phyloP scores from a whole-genome alignment of 371 early-diverging fungal genomes.

The Lichtheimia ramosa region DNA sequence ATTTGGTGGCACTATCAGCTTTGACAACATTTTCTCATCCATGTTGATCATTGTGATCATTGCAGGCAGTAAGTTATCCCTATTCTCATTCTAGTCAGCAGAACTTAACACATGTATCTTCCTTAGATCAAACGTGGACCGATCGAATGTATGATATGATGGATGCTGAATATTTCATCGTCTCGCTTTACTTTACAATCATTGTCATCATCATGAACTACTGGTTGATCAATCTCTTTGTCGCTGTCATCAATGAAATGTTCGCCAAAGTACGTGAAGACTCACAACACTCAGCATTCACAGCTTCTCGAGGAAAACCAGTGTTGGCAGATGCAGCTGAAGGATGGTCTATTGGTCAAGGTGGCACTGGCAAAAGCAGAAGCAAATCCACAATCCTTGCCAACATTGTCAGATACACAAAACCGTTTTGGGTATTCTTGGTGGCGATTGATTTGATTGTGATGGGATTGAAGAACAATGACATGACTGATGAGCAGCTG shows the following conservation, averaged over 20 bases:
- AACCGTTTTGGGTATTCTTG: constrained; percentile 51
- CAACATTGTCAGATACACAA: constrained; percentile 27
- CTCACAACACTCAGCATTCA: constrained; percentile 65
- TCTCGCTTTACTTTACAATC: constrained; percentile 61
- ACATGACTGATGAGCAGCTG: constrained; percentile 30
- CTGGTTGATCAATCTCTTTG: constrained; percentile 71
- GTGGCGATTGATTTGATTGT: constrained; percentile 54
- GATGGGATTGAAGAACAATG: constrained; percentile 52
- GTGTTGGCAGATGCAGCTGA: constrained; percentile 43
- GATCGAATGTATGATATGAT: constrained; percentile 71
- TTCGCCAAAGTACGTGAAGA: constrained; percentile 74
- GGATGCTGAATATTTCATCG: constrained; percentile 62
- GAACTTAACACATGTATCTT: too few species aligned
- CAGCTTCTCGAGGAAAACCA: constrained; percentile 42
- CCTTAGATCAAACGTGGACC: constrained; percentile 67
- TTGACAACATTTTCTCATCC: constrained; percentile 61
- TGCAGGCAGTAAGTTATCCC: constrained; percentile 36
- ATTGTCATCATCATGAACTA: constrained; percentile 69
- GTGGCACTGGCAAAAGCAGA: background rate
- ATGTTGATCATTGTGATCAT: constrained; percentile 60
- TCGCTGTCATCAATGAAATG: constrained; percentile 72
- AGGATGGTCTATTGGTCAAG: constrained; percentile 44
- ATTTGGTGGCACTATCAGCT: constrained; percentile 53
- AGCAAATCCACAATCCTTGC: constrained; percentile 14
- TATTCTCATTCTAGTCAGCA: background rate